Evolutionary conservation across 306 rosid species (phyloP).

Genomic region (Cicer judaicum): DNA sequence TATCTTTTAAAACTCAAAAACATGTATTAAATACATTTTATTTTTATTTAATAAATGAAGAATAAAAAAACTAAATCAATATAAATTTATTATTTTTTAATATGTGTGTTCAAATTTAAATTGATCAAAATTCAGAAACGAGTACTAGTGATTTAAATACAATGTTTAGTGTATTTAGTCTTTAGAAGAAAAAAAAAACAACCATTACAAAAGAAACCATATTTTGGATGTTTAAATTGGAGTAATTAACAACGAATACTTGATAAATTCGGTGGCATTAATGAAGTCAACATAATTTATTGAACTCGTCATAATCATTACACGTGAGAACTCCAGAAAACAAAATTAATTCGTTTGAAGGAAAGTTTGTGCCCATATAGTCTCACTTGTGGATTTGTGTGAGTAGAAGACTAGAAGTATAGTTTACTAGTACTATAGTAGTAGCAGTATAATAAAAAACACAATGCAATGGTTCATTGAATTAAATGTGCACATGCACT

Average conservation of each 20-base stretch:
- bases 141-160: no score
- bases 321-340: slow-evolving; percentile 3
- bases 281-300: not conserved
- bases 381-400: not conserved
- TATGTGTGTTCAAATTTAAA: no score
- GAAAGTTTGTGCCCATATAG: not conserved
- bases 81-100: no score
- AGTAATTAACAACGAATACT: not conserved
- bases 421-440: no score
- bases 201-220: no score
- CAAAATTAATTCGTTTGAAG: not conserved
- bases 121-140: no score
- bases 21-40: no score
- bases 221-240: not conserved
- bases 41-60: no score
- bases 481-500: slow-evolving; percentile 16
- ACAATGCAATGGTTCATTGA: not conserved
- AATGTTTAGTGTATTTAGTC: no score
- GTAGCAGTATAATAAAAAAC: not conserved
- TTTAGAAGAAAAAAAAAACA: no score
- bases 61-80: no score
- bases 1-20: no score
- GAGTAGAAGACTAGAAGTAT: not conserved
- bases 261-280: not conserved
- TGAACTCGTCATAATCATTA: not conserved